Conservation (phyloP, 2,329 filamentous ascomycete species). For the Monosporascus sp. region DNA sequence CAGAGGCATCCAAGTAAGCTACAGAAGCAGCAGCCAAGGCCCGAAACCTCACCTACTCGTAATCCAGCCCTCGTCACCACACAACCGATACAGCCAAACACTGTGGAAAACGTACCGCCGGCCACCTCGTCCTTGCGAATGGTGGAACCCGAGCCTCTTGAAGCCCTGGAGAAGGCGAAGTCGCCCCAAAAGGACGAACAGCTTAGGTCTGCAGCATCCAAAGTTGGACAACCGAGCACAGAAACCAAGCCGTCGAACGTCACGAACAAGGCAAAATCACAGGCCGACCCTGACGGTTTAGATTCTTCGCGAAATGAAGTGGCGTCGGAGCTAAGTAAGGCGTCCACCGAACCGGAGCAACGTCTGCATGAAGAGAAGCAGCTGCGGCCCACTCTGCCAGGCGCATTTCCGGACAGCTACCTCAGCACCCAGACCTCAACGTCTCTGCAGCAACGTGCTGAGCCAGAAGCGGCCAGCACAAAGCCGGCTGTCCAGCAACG, state of each 20-base stretch:
- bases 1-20: constrained; percentile 63
- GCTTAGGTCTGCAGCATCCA: constrained; percentile 33
- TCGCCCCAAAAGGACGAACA: constrained; percentile 33
- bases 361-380: constrained; percentile 19
- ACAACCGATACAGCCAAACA: constrained; percentile 38
- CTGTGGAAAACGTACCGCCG: constrained; percentile 51
- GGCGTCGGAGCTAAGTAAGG: constrained; percentile 20
- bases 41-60: constrained; percentile 41
- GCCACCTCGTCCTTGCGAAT: constrained; percentile 47
- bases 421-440: constrained; percentile 24
- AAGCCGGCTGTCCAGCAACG: constrained; percentile 35
- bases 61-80: constrained; percentile 29
- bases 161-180: constrained; percentile 29
- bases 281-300: constrained; percentile 66
- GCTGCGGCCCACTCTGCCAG: constrained; percentile 32
- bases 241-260: constrained; percentile 53
- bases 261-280: constrained; percentile 51
- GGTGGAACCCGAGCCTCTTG: constrained; percentile 49
- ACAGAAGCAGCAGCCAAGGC: constrained; percentile 59
- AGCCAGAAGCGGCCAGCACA: constrained; percentile 24
- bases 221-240: constrained; percentile 36
- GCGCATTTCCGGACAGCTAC: constrained; percentile 39
- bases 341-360: constrained; percentile 22
- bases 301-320: constrained; percentile 52
- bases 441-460: constrained; percentile 25